Evolutionary conservation across 805 yeast genomes (phyloP), one percentile per base, ranked within the genome.

Genomic region (Barnettozyma siamensis): DNA sequence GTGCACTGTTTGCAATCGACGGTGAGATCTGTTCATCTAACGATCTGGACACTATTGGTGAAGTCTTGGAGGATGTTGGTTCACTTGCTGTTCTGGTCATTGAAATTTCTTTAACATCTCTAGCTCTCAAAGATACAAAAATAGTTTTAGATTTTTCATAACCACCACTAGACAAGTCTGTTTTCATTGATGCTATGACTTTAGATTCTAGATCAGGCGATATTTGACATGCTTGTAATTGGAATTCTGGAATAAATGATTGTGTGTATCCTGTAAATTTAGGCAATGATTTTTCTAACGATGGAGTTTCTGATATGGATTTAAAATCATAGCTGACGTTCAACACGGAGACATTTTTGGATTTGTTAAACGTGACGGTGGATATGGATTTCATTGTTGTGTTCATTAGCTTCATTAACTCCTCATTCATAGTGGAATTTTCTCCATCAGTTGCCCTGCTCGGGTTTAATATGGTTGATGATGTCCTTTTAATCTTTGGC

Each of bases 171-270:
- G 33, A 52, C 40, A 77, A 54, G 49, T 76, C 82, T 42, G 66
- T 67, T 49, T 72, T 76, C 83, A 78, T 78, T 12, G 78, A 61
- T 27, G 57, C 57, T 12, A 68, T 55, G 10, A 78, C 67, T 39
- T 69, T 74, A 8, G 66, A 57, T 45, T 77, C 82, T 7, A 76
- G 57, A 42, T 75, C 75, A 12, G 72, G 66, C 17, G 66, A 62
- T 13, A 68, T 58, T 1, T 80, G 80, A 50, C 79, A 73, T 9
- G 80, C 76, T 54, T 78, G 84, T 12, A 66, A 44, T 42, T 64
- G 63, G 38, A 64, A 67, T 49, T 63, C 55, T 6, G 61, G 60
- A 10, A 48, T 17, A 37, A 44, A 57, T 18, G 54, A 49, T 23
- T 47, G 43, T 2, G 51, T 44, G 32, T 53, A 57, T 1, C 60